These are phyloP conservation scores for Urochloa ruziziensis DNA, from an alignment of 176 grass and related monocot genomes.

Conservation along the genomic window DNA sequence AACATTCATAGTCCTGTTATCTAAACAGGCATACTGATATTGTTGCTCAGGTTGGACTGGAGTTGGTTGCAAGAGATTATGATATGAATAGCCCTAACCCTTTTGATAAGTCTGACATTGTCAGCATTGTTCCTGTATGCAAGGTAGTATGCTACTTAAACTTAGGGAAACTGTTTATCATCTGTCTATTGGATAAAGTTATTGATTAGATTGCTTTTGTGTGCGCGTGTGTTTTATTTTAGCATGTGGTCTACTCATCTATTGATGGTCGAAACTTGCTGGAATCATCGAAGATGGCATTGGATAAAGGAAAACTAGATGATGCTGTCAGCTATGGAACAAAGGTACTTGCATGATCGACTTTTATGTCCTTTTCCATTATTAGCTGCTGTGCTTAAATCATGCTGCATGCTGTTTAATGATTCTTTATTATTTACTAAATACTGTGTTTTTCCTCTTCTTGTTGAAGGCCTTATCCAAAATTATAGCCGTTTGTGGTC, in stretches of 20 bases:
- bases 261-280: conserved; percentile 92
- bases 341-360: conserved; percentile 52
- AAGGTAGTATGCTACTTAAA: conserved; percentile 63
- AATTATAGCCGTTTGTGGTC: conserved; percentile 90
- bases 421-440: conserved; percentile 21
- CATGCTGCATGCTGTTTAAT: neutral
- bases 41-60: conserved; percentile 83
- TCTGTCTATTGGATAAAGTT: neutral
- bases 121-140: conserved; percentile 90
- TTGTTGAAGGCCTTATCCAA: conserved; percentile 83
- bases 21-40: conserved; percentile 23
- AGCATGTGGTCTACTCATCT: conserved; percentile 88
- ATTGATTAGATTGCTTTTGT: conserved; percentile 7
- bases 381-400: neutral
- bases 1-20: neutral
- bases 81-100: conserved; percentile 90
- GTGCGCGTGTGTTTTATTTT: conserved; percentile 20
- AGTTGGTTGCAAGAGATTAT: conserved; percentile 91
- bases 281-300: conserved; percentile 92
- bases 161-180: neutral
- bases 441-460: neutral
- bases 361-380: conserved; percentile 5
- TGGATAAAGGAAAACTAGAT: conserved; percentile 99
- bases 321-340: conserved; percentile 87
- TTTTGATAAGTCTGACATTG: conserved; percentile 92